phyloP scores from a whole-genome alignment of 176 grass and related monocot genomes.

The Carex pumila region DNA sequence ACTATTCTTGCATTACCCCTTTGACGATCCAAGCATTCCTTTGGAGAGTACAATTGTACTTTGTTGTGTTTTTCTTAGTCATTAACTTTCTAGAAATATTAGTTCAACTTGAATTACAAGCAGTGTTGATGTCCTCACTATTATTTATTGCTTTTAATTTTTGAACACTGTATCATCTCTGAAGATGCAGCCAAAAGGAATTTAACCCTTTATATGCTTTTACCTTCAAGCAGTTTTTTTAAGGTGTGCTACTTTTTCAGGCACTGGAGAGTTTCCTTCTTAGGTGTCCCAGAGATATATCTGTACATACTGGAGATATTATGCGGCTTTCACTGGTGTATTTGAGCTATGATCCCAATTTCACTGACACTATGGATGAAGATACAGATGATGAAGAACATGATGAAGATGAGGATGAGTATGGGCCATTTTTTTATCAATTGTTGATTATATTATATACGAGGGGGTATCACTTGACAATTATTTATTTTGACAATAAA shows the following conservation, averaged over 20 bases:
- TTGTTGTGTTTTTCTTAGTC: neutral
- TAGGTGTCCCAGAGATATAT: slow-evolving; percentile 94
- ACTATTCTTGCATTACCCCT: neutral
- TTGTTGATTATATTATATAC: neutral
- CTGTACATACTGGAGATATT: slow-evolving; percentile 68
- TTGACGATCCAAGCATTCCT: neutral
- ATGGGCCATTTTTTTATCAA: slow-evolving; percentile 29
- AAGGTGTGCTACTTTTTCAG: slow-evolving; percentile 31
- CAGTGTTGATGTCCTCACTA: slow-evolving; percentile 5
- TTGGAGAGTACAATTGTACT: neutral
- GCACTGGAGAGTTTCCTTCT: slow-evolving; percentile 97
- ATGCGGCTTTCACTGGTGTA: slow-evolving; percentile 87
- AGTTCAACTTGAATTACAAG: neutral
- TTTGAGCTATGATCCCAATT: slow-evolving; percentile 99
- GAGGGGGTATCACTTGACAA: too few relatives aligned
- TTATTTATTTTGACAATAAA: too few relatives aligned
- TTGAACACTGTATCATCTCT: neutral
- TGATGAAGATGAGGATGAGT: slow-evolving; percentile 98
- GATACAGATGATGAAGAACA: slow-evolving; percentile 81
- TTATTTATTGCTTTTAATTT: neutral
- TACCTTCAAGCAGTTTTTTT: neutral
- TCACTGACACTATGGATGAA: slow-evolving; percentile 96
- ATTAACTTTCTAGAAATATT: neutral
- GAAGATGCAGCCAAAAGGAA: neutral
- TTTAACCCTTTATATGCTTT: neutral